Base-by-base conservation (phyloP, 1,284 basidiomycete genomes). In the Fomitopsis palustris region DNA sequence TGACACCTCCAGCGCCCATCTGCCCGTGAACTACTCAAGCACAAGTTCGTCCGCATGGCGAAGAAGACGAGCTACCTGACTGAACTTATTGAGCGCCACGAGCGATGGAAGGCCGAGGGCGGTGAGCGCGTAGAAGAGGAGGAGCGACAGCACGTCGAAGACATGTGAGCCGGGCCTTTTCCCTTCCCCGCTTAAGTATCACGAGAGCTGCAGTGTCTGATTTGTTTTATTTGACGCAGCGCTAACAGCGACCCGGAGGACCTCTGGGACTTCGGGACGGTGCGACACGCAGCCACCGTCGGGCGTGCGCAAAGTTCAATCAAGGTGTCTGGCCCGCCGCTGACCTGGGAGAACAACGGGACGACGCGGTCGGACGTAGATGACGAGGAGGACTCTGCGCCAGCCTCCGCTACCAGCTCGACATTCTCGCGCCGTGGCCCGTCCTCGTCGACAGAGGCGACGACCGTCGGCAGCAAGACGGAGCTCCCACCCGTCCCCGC, bases 61-160 rank as follows among this genome's bases (percentile, higher is more conserved):
- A 95, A 95, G 78, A 97, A 96, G 80, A 91, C 95, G 4, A 92
- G 77, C 66, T 97, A 96, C 69, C 79, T 98, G 61, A 97, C 95
- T 0, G 96, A 98, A 71, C 81, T 99, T 52, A 96, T 98, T 66
- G 96, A 98, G 66, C 83, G 95, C 37, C 90, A 95, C 65, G 95
- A 98, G 68, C 82, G 93, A 64, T 99, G 95, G 95, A 91, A 85
- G 72, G 87, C 86, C n/a, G 94, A 94, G 70, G 93, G 91, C n/a
- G 93, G 92, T 14, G 88, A 85, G 42, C 81, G 86, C 53, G 75
- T 79, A 7, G 88, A 90, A 55, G 91, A 94, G 62, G 87, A 89
- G 52, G 87, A 88, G 56, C 79, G 81, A 58, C 78, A 83, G 49
- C 75, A 74, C 35, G 76, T 80, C 21, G 81, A 86, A 55, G 88